Evolutionary conservation across 306 rosid genomes (phyloP), one percentile per base, ranked within the genome.

Genomic region (Acacia crassicarpa): DNA sequence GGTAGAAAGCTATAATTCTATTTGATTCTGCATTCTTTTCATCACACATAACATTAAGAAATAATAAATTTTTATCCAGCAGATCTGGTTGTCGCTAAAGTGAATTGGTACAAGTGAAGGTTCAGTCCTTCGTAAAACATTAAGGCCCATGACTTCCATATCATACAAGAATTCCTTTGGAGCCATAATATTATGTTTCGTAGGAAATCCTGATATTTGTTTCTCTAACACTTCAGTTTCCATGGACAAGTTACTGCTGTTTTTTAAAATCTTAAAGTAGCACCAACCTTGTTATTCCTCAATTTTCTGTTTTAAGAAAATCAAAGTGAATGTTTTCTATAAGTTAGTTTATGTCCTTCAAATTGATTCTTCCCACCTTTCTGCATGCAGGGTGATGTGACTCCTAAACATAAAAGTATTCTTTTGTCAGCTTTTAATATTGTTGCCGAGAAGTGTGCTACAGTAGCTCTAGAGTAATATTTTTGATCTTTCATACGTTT

Each of bases 381-480:
- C 27, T 69, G 78, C 65, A 63, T 63, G 77, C 88, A 87, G 88
- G 87, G 54, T 46, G 63, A 67, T 58, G 81, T 70, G 43, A 80
- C 33, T 80, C 76, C 77, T 43, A 77, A 73, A 66, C 83, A 40
- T 40, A 87, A 84, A 83, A 67, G 81, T 44, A 67, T 87, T 67
- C 86, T 72, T 43, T 58, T 87, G 80, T 79, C 68, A 67, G 62
- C 65, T 68, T 53, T 85, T 67, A 87, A 87, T 67, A 7, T 77
- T 41, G 82, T 85, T 43, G 80, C 85, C 67, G 85, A 82, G 72
- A 72, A 54, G 43, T 82, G 88, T 78, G 68, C 77, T 40, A 78
- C 78, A 82, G 76, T 82, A 74, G 83, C 83, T 76, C 61, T 76
- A 27, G 67, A 38, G 88, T 87, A 77, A 16, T 76, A 3, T 53